Percentiles rank a stretch among this genome's conserved stretches.
These are phyloP conservation scores for Lasiosphaeria ovina DNA, from an alignment of 495 filamentous ascomycete genomes.

Conservation along the genomic window DNA sequence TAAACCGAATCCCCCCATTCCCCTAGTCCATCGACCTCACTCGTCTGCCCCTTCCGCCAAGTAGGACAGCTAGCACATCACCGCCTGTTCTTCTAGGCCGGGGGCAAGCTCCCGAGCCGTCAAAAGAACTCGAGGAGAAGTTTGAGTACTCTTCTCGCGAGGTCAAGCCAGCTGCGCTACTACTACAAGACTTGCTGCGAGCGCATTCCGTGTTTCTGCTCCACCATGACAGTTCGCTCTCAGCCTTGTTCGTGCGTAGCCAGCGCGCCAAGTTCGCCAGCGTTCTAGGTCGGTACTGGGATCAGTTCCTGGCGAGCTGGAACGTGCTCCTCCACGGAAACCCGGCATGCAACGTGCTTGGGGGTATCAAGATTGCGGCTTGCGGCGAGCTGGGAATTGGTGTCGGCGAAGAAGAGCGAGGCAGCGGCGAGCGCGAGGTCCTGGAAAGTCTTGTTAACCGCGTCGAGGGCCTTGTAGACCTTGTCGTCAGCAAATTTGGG, in stretches of 20 bases:
- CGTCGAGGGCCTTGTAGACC: conserved; percentile 69
- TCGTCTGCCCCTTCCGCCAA: conserved; percentile 47
- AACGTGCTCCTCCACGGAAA: conserved; percentile 87
- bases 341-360: conserved; percentile 73
- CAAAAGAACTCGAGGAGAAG: conserved; percentile 31
- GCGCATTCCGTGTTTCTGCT: conserved; percentile 84
- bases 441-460: conserved; percentile 77
- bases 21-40: conserved; percentile 72
- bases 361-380: conserved; percentile 84
- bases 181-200: conserved; percentile 75
- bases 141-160: conserved; percentile 84
- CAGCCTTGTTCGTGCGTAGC: conserved; percentile 58
- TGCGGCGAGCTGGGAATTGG: conserved; percentile 90
- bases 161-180: conserved; percentile 74
- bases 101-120: conserved; percentile 4
- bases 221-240: conserved; percentile 73
- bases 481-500: conserved; percentile 85
- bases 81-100: conserved; percentile 5
- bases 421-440: conserved; percentile 87
- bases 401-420: conserved; percentile 90
- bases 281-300: conserved; percentile 82
- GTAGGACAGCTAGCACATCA: conserved; percentile 31
- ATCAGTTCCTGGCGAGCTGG: conserved; percentile 76
- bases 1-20: conserved; percentile 1
- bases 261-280: conserved; percentile 47